Base-by-base conservation (phyloP, 2,329 filamentous ascomycete genomes). In the Delphinella strobiligena region DNA sequence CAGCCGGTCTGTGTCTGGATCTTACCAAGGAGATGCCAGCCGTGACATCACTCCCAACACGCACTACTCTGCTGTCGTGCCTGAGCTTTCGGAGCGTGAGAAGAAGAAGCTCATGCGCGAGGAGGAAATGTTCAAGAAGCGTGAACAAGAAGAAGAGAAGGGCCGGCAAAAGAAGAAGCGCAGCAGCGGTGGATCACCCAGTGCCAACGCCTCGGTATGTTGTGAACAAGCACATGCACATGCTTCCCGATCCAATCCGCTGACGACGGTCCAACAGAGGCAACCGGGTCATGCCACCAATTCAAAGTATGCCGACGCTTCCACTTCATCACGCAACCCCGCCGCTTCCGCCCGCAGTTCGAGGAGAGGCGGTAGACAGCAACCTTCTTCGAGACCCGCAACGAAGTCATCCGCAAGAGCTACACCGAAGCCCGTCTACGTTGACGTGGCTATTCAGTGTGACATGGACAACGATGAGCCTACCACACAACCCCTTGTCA, bases 21-120 rank as follows among this genome's bases (percentile, higher is more conserved):
- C 75, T 16, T 66, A 64, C 16, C 71, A 68, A 36, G 64, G 71
- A 33, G 68, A 69, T 2, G 67, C 61, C 36, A 79, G 75, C 55
- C 72, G 75, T 31, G 75, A 79, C 51, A 67, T 75, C 34, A 79
- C 74, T 4, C 75, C 75, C 2, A 71, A 69, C 36, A 64, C 64
- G 9, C 67, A 68, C 46, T 68, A 66, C 42, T 68, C 64, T 41
- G 67, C 63, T 8, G 49, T 56, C 37, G 60, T 64, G 9, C 54
- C 64, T 2, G 74, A 75, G 45, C 61, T 78, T 45, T 78, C 75
- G 2, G 74, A 72, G 45, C 67, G 75, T 4, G 75, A 80, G 48
- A 69, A 69, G 50, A 71, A 74, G 43, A 80, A 80, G 55, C 65
- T 80, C 34, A 72, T 74, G 39, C 73, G 74, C 40, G 71, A 73